These are phyloP conservation scores for Aspergillus transmontanensis DNA, from an alignment of 2,329 filamentous ascomycete species.

Conservation along the genomic window DNA sequence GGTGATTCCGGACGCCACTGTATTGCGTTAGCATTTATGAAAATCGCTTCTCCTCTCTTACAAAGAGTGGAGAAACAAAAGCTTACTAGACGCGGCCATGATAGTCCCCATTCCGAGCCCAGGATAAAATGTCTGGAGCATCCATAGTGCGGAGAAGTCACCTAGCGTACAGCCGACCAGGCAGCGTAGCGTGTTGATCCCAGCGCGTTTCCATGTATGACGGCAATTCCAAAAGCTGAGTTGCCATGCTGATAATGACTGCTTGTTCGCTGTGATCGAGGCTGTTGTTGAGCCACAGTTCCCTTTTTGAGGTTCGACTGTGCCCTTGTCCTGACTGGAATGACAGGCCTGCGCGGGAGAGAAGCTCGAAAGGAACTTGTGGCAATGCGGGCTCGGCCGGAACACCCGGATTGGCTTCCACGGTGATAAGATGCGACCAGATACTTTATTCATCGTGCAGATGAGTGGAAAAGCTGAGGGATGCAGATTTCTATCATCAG, in stretches of 20 bases:
- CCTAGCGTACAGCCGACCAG: constrained; percentile 58
- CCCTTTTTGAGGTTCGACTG: background rate
- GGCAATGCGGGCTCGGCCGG: background rate
- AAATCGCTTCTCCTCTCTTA: background rate
- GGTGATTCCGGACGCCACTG: constrained; percentile 57
- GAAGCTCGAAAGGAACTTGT: background rate
- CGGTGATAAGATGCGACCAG: background rate
- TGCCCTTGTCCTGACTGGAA: background rate
- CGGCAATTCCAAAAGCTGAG: constrained; percentile 39
- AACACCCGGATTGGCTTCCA: background rate
- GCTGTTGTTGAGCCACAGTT: background rate
- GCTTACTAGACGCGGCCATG: constrained; percentile 57
- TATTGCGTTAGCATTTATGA: background rate
- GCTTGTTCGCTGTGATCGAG: background rate
- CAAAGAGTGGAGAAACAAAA: background rate
- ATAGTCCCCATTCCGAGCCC: constrained; percentile 52
- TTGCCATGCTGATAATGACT: background rate
- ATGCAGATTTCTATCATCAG: background rate
- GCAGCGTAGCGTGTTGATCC: constrained; percentile 59
- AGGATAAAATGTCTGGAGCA: constrained; percentile 53
- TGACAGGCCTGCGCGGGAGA: background rate
- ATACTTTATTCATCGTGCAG: background rate
- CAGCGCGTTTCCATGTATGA: constrained; percentile 53
- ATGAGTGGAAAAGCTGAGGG: background rate
- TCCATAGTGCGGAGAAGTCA: constrained; percentile 62